Evolutionary conservation across 2,329 filamentous ascomycete genomes (phyloP), one percentile per base, ranked within the genome.

Genomic region (Paecilomyces sp.): DNA sequence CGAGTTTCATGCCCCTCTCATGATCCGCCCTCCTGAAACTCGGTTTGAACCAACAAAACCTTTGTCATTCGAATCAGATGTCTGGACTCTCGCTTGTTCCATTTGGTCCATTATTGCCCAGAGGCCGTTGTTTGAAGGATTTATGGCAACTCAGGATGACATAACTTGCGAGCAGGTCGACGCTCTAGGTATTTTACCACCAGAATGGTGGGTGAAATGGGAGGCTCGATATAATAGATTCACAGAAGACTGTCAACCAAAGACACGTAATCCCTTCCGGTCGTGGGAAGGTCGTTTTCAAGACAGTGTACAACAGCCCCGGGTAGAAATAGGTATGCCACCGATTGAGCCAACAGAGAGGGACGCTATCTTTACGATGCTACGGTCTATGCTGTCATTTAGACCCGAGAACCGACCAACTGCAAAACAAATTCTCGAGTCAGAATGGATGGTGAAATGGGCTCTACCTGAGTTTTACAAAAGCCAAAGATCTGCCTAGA

Each of bases 51-150:
- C 71, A 30, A 60, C 59, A 13, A 69, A 51, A 1, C 67, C 75
- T 13, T 67, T 47, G 6, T 47, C 41, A 9, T 47, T 47, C 15
- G 3, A 15, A 18, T 77, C 74, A 1, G 75, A 78, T 47, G 75
- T 77, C 15, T 78, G 74, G 76, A 74, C 70, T n/a, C 69, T 78
- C 3, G 70, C 67, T 0, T 77, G 72, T 57, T 58, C 68, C 0
- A 74, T 78, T 30, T 79, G 70, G 65, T 62, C 61, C 34, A 67
- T 78, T 12, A 64, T 79, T 11, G 70, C 65, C 5, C 63, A 69
- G n/a, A 62, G 63, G 50, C 58, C 69, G 18, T 62, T 74, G 33
- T 70, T 74, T 41, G 69, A 68, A 59, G 67, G 63, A 2, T 66
- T 67, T 25, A 58, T 72, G 11, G 62, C 66, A 3, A 66, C 64